Conservation (phyloP, 345 rosid species). For the Linum tenue region DNA sequence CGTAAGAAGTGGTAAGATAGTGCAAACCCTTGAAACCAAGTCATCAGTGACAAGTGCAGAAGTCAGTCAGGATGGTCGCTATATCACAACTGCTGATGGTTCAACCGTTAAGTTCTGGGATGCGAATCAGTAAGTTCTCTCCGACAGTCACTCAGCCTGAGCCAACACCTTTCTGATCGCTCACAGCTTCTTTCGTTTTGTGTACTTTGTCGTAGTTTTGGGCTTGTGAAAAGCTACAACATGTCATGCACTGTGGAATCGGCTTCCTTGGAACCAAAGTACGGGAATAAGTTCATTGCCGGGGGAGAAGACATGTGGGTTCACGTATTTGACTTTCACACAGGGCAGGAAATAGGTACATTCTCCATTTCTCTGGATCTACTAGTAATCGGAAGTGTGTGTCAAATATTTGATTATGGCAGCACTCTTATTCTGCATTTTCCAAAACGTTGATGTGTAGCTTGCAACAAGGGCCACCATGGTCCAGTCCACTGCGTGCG, state of each 20-base stretch:
- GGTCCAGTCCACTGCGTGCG: constrained; percentile 95
- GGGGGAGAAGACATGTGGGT: constrained; percentile 97
- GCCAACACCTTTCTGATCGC: background rate
- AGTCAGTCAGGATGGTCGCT: constrained; percentile 89
- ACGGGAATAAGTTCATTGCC: constrained; percentile 73
- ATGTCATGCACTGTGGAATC: constrained; percentile 85
- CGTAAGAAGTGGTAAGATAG: constrained; percentile 70
- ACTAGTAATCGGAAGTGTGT: too few species aligned
- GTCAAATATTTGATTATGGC: too few species aligned
- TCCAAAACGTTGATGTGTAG: constrained; percentile 24
- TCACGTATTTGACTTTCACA: constrained; percentile 61
- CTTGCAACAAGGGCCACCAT: constrained; percentile 98
- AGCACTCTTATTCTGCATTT: background rate
- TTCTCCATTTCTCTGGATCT: background rate
- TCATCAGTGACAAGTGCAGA: constrained; percentile 90
- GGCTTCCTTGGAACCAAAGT: constrained; percentile 69
- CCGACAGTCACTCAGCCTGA: background rate
- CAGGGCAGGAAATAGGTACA: constrained; percentile 69
- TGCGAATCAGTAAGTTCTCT: constrained; percentile 73
- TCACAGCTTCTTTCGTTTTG: background rate
- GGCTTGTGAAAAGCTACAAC: constrained; percentile 73
- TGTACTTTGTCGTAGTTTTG: constrained; percentile 42
- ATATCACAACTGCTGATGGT: constrained; percentile 90
- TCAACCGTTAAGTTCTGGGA: constrained; percentile 95
- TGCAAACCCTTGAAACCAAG: constrained; percentile 73